phyloP scores from a whole-genome alignment of 495 filamentous ascomycete species.

The Bathelium albidoporum region DNA sequence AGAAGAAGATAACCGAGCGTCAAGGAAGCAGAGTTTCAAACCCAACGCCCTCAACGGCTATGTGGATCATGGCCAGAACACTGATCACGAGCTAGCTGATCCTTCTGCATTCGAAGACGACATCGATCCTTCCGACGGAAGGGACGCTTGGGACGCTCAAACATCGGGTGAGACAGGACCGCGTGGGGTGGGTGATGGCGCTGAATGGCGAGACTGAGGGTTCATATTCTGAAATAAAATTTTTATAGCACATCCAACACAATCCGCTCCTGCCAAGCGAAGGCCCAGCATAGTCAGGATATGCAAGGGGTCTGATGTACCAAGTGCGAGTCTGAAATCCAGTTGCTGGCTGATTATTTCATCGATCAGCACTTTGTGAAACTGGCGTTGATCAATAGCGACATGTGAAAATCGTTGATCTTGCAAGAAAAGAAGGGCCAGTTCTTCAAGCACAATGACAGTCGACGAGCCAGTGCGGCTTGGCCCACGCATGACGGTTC shows the following conservation, averaged over 20 bases:
- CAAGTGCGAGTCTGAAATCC: neutral
- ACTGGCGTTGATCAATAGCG: neutral
- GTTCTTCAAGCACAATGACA: neutral
- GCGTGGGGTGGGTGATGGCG: neutral
- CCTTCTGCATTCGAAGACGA: conserved; percentile 2
- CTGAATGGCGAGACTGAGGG: conserved; percentile 1
- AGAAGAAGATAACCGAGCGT: conserved; percentile 8
- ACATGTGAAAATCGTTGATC: neutral
- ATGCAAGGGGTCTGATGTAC: conserved; percentile 1
- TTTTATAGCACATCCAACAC: neutral
- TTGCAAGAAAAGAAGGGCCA: neutral
- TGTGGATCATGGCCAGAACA: conserved; percentile 1
- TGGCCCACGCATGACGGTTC: too few species aligned
- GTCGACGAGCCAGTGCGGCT: neutral
- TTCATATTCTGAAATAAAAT: neutral
- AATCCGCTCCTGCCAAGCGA: neutral
- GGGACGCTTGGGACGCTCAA: neutral
- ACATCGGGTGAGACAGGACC: neutral
- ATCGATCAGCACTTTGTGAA: neutral
- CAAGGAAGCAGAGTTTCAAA: neutral
- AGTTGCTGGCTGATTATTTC: neutral
- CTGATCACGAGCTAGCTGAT: neutral
- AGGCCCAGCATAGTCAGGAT: neutral
- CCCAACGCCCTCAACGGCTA: neutral
- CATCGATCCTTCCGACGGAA: neutral